These are phyloP conservation scores for Backusella tarrabulga DNA, from an alignment of 192 early-diverging fungal genomes.

Conservation along the genomic window DNA sequence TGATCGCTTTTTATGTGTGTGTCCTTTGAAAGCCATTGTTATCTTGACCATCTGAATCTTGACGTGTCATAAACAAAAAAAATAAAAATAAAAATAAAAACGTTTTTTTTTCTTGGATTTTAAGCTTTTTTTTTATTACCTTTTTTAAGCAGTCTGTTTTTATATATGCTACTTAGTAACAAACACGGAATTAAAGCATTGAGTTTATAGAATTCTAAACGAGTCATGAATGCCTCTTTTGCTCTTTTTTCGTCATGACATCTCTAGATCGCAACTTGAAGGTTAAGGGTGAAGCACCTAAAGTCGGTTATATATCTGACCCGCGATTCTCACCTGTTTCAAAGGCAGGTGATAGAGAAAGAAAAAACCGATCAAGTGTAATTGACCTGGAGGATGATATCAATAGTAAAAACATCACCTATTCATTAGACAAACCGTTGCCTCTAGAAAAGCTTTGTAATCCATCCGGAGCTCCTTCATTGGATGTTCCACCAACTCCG, in stretches of 20 bases:
- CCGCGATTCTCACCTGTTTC: background rate
- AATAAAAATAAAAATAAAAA: background rate
- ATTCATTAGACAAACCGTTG: background rate
- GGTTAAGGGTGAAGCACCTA: background rate
- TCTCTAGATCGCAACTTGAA: background rate
- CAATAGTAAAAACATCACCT: background rate
- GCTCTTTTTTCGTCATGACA: background rate
- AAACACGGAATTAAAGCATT: constrained; percentile 7
- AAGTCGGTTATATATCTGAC: background rate
- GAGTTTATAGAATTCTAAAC: constrained; percentile 6
- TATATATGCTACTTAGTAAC: background rate
- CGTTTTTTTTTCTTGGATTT: background rate
- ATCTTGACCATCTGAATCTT: background rate
- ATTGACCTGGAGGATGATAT: background rate
- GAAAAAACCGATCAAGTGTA: background rate
- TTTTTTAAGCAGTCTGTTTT: background rate
- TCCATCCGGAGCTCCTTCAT: background rate
- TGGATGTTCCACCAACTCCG: background rate
- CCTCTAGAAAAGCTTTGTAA: constrained; percentile 3
- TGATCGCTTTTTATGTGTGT: background rate
- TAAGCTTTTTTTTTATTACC: background rate
- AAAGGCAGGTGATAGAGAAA: background rate
- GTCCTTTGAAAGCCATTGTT: background rate
- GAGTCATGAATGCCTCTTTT: background rate
- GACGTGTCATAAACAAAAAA: background rate